Evolutionary conservation across 768 basidiomycete species (phyloP).

Genomic region (Hortiboletus campestris): DNA sequence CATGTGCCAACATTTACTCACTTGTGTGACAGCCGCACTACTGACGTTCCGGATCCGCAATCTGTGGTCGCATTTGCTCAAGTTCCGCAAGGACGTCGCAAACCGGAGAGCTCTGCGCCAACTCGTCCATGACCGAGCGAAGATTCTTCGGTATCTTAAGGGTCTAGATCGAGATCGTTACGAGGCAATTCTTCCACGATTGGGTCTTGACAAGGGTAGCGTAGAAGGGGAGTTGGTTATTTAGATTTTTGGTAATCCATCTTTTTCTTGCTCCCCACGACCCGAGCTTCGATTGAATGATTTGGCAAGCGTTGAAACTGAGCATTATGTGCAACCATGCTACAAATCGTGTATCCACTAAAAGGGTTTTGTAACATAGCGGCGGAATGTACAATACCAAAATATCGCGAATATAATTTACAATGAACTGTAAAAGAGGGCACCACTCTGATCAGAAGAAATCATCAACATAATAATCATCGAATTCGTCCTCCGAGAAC

Average conservation of each 20-base stretch:
- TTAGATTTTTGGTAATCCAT: slow-evolving; percentile 28
- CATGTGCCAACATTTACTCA: not conserved
- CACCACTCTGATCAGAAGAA: slow-evolving; percentile 12
- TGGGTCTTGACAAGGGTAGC: slow-evolving; percentile 74
- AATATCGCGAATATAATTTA: slow-evolving; percentile 19
- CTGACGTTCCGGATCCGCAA: slow-evolving; percentile 84
- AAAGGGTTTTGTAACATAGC: slow-evolving; percentile 14
- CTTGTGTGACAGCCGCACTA: slow-evolving; percentile 63
- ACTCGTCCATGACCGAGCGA: slow-evolving; percentile 82
- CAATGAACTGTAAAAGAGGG: slow-evolving; percentile 2
- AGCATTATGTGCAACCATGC: slow-evolving; percentile 9
- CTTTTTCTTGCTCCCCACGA: not conserved
- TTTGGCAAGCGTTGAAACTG: not conserved
- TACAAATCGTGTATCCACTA: slow-evolving; percentile 6
- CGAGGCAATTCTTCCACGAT: slow-evolving; percentile 62
- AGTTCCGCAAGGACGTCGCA: slow-evolving; percentile 69
- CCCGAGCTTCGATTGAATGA: not conserved
- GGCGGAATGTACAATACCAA: slow-evolving; percentile 5
- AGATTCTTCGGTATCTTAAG: slow-evolving; percentile 77
- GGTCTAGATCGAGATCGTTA: slow-evolving; percentile 65
- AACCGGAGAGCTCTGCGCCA: slow-evolving; percentile 74
- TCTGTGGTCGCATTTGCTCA: slow-evolving; percentile 69
- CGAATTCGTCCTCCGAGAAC: slow-evolving; percentile 23
- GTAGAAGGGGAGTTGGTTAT: slow-evolving; percentile 91
- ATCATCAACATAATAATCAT: slow-evolving; percentile 22